Percentiles rank a stretch among this genome's conserved stretches.
These are phyloP conservation scores for Chaetomium globosum DNA, from an alignment of 2,329 filamentous ascomycete genomes.

Conservation along the genomic window DNA sequence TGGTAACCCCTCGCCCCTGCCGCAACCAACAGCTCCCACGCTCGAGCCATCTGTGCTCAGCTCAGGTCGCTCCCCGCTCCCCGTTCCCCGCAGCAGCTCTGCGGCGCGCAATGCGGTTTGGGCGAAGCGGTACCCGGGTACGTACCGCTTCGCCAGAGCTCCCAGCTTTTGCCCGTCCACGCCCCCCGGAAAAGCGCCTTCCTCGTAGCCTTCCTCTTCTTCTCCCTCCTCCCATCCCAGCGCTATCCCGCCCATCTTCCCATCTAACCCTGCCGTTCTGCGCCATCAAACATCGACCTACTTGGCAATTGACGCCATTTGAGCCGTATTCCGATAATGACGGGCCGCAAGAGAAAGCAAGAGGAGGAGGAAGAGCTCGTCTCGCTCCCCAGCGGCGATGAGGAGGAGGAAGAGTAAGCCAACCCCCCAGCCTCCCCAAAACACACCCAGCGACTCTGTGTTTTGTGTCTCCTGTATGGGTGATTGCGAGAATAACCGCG, in stretches of 20 bases:
- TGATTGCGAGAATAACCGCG: constrained; percentile 25
- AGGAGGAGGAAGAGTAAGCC: constrained; percentile 59
- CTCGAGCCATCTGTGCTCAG: background rate
- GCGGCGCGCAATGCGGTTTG: background rate
- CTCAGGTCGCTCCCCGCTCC: background rate
- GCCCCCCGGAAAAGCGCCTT: constrained; percentile 35
- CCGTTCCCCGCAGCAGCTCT: background rate
- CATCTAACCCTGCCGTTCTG: constrained; percentile 30
- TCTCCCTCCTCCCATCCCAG: constrained; percentile 34
- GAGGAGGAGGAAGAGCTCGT: constrained; percentile 58
- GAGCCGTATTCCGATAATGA: constrained; percentile 44
- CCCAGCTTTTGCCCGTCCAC: constrained; percentile 38
- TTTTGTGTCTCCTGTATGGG: constrained; percentile 22
- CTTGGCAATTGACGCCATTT: constrained; percentile 38
- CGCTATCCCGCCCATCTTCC: constrained; percentile 25
- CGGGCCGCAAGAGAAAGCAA: constrained; percentile 58
- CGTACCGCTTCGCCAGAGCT: constrained; percentile 38
- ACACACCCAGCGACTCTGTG: constrained; percentile 14
- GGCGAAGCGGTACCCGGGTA: constrained; percentile 27
- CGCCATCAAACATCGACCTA: constrained; percentile 16
- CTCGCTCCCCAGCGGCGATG: constrained; percentile 56
- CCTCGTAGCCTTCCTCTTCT: constrained; percentile 36
- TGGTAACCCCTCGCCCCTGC: background rate
- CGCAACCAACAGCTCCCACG: background rate
- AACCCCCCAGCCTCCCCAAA: constrained; percentile 39